Percentiles rank a stretch among this genome's conserved stretches.
These are phyloP conservation scores for Phytophthora meadii DNA, from an alignment of 352 stramenopile species.

Conservation along the genomic window DNA sequence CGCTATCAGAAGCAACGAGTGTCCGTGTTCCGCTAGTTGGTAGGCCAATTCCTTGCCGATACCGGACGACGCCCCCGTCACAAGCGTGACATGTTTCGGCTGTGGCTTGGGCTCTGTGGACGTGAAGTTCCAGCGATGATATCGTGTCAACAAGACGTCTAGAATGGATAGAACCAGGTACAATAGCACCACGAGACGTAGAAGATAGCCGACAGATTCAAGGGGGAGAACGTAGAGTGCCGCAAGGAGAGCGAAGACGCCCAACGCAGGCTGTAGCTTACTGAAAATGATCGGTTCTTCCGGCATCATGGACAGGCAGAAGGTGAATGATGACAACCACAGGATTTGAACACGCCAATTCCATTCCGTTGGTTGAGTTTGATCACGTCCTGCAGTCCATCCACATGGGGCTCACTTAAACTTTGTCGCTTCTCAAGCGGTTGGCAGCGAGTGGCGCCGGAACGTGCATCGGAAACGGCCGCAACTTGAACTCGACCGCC, in stretches of 20 bases:
- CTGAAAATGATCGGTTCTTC: constrained; percentile 17
- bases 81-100: constrained; percentile 39
- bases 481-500: constrained; percentile 20
- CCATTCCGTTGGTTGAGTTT: constrained; percentile 13
- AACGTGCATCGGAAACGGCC: constrained; percentile 17
- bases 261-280: constrained; percentile 32
- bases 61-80: constrained; percentile 75
- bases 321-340: constrained; percentile 3
- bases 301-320: constrained; percentile 11
- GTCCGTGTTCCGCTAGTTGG: constrained; percentile 64
- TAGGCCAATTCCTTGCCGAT: constrained; percentile 76
- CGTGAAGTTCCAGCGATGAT: constrained; percentile 59
- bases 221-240: constrained; percentile 31
- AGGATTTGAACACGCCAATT: constrained; percentile 27
- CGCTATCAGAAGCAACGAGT: constrained; percentile 67
- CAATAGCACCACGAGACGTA: constrained; percentile 36
- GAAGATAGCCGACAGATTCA: constrained; percentile 18
- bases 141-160: constrained; percentile 52
- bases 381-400: constrained; percentile 30
- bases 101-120: constrained; percentile 30
- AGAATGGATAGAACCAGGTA: constrained; percentile 47
- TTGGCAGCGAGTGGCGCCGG: constrained; percentile 11
- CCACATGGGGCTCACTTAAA: constrained; percentile 10
- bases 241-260: constrained; percentile 33
- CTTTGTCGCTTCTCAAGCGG: constrained; percentile 19